Conservation (phyloP, 768 basidiomycete genomes). For the Tricholoma matsutake region DNA sequence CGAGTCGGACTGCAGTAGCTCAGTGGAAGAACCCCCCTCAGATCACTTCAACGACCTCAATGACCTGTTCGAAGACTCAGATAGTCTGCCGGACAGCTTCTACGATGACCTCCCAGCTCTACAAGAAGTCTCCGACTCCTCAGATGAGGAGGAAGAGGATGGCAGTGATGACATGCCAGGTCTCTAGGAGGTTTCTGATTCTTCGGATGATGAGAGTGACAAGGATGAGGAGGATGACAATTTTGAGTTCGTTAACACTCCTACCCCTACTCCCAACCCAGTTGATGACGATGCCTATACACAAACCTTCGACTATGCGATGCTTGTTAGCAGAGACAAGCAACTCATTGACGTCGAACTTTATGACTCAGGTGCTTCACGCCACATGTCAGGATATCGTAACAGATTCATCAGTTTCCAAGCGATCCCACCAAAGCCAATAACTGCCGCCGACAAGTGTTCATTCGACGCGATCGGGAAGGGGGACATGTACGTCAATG, state of each 20-base stretch:
- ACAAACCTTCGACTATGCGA: neutral
- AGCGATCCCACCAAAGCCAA: neutral
- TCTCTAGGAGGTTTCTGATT: too few relatives aligned
- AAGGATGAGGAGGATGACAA: too few relatives aligned
- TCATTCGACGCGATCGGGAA: conserved; percentile 3
- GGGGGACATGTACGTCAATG: conserved; percentile 20
- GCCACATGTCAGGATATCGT: conserved; percentile 11
- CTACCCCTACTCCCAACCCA: neutral
- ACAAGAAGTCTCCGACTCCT: too few relatives aligned
- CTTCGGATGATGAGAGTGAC: too few relatives aligned
- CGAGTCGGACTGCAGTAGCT: neutral
- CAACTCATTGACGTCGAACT: conserved; percentile 8
- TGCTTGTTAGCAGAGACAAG: neutral
- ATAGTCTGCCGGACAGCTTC: neutral
- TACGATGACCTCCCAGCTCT: too few relatives aligned
- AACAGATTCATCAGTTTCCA: neutral
- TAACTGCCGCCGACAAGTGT: neutral
- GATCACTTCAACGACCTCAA: too few relatives aligned
- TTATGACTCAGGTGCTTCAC: conserved; percentile 16
- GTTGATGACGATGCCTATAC: neutral
- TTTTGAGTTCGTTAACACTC: neutral
- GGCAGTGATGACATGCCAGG: too few relatives aligned
- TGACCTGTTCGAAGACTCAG: neutral
- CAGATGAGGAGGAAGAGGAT: too few relatives aligned
- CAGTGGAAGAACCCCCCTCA: neutral